These are phyloP conservation scores for Colletotrichum theobromicola DNA, from an alignment of 2,329 filamentous ascomycete species.

Conservation along the genomic window DNA sequence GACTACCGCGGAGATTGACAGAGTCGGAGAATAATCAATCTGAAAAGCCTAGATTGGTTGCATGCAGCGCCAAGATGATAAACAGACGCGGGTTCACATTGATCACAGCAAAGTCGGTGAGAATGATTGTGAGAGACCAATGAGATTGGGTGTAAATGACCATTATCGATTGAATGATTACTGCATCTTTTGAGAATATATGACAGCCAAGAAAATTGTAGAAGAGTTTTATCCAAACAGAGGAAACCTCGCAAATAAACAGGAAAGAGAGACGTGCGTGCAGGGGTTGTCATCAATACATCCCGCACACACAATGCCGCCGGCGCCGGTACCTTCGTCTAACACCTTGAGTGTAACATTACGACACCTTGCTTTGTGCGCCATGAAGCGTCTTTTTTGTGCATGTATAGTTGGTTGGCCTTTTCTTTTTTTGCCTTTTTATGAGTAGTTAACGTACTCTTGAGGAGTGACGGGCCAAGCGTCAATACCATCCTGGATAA, in stretches of 20 bases:
- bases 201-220: neutral
- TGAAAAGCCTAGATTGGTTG: neutral
- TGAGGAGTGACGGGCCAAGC: constrained; percentile 45
- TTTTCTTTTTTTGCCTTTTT: neutral
- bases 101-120: neutral
- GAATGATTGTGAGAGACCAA: neutral
- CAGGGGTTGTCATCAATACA: constrained; percentile 1
- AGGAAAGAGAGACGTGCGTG: neutral
- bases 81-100: neutral
- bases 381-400: neutral
- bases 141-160: neutral
- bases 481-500: constrained; percentile 54
- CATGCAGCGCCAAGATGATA: neutral
- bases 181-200: constrained; percentile 13
- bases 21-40: neutral
- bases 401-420: neutral
- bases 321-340: neutral
- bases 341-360: neutral
- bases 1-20: neutral
- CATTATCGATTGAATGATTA: constrained; percentile 18
- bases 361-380: neutral
- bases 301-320: constrained; percentile 5
- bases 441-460: constrained; percentile 34
- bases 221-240: neutral
- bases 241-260: neutral